Conservation (phyloP, 805 yeast species). For the Myxozyma monticola region DNA sequence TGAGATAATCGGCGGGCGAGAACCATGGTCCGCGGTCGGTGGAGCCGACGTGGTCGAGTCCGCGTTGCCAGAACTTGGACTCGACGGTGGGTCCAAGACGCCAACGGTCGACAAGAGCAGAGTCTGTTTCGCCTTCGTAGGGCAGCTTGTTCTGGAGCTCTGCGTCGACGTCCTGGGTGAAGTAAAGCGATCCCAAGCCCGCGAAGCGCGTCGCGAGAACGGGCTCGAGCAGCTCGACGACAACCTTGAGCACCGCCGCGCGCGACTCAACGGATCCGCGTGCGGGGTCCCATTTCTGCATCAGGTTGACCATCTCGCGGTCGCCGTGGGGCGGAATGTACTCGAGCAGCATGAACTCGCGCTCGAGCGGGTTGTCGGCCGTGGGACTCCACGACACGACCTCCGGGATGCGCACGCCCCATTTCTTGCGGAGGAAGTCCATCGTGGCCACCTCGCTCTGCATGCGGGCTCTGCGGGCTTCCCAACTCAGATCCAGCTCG, state of each 20-base stretch:
- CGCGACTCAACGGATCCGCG: conserved; percentile 49
- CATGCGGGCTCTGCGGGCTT: conserved; percentile 56
- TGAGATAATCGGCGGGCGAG: conserved; percentile 62
- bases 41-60: conserved; percentile 52
- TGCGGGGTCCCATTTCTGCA: conserved; percentile 88
- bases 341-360: conserved; percentile 83
- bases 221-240: conserved; percentile 64
- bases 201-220: conserved; percentile 61
- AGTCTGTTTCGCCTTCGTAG: conserved; percentile 64
- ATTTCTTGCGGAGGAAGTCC: conserved; percentile 70
- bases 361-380: conserved; percentile 60
- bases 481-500: conserved; percentile 60
- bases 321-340: conserved; percentile 41
- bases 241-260: conserved; percentile 61
- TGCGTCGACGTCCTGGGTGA: conserved; percentile 63
- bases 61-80: conserved; percentile 69
- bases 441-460: conserved; percentile 91
- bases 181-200: conserved; percentile 79
- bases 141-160: conserved; percentile 45
- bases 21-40: conserved; percentile 71
- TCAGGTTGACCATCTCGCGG: conserved; percentile 63
- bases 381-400: conserved; percentile 67
- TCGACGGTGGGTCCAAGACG: conserved; percentile 88
- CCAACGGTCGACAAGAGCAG: conserved; percentile 67
- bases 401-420: conserved; percentile 70